phyloP scores from a whole-genome alignment of 225 moss, liverwort and hornwort genomes.

The Pseudoscleropodium purum region DNA sequence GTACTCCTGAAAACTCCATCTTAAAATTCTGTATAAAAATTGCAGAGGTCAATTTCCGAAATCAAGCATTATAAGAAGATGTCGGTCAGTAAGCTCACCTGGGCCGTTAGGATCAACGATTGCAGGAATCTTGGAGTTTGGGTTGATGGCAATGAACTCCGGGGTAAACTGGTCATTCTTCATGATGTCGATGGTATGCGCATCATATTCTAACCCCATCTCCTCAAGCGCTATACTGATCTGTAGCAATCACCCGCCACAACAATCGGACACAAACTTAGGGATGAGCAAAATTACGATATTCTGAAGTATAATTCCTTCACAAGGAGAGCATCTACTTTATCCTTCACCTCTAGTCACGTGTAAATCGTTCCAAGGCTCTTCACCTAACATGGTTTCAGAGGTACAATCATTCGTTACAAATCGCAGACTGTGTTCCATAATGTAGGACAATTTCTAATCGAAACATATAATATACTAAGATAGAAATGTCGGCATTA shows the following conservation, averaged over 20 bases:
- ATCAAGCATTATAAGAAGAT: not conserved
- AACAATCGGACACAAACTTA: not conserved
- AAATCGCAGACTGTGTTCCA: not conserved
- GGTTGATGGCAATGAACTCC: slow-evolving; percentile 77
- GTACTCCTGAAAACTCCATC: not conserved
- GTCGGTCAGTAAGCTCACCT: slow-evolving; percentile 6
- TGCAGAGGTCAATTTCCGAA: not conserved
- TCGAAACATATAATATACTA: not conserved
- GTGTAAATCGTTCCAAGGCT: not conserved
- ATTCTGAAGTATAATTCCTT: not conserved
- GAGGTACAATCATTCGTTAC: not conserved
- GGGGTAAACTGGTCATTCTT: slow-evolving; percentile 48
- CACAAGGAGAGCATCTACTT: not conserved
- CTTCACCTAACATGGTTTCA: not conserved
- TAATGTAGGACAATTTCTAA: not conserved
- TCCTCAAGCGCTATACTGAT: slow-evolving; percentile 69
- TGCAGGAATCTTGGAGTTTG: slow-evolving; percentile 70
- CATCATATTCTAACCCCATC: slow-evolving; percentile 54
- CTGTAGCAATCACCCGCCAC: slow-evolving; percentile 16
- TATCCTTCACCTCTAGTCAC: not conserved
- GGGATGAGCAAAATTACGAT: not conserved
- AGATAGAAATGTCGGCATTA: not conserved
- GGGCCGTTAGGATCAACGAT: slow-evolving; percentile 50
- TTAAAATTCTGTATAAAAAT: not conserved
- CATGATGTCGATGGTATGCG: slow-evolving; percentile 32